Evolutionary conservation across 1,139 yeast species (phyloP).

Genomic region (Yamadazyma taylorii): DNA sequence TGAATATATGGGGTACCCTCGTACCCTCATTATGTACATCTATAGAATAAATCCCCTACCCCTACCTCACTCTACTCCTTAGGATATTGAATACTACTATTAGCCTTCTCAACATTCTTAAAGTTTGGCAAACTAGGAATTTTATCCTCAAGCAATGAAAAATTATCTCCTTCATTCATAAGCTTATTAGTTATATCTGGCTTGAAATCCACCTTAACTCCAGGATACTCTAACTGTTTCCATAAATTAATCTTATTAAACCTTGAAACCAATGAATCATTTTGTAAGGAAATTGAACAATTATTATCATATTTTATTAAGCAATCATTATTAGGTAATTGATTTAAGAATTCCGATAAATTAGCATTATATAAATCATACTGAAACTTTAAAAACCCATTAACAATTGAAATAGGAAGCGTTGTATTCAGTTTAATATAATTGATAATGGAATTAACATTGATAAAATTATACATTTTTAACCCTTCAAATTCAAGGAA

Average conservation of each 20-base stretch:
- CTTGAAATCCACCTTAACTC: constrained; percentile 46
- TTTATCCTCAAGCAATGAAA: constrained; percentile 22
- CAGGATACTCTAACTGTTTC: constrained; percentile 62
- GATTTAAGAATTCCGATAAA: constrained; percentile 15
- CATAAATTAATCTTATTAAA: background rate
- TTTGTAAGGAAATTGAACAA: constrained; percentile 16
- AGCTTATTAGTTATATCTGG: constrained; percentile 58
- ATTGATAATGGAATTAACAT: constrained; percentile 42
- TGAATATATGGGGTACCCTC: constrained; percentile 1
- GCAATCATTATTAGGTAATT: constrained; percentile 20
- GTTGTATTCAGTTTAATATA: constrained; percentile 43
- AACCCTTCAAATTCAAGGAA: constrained; percentile 54
- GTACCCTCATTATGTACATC: too few relatives aligned
- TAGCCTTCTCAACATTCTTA: constrained; percentile 62
- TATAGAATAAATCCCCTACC: too few relatives aligned
- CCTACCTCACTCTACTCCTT: too few relatives aligned
- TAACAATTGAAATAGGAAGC: constrained; percentile 49
- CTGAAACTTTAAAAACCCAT: constrained; percentile 30
- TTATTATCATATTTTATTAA: constrained; percentile 18
- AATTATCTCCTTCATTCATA: constrained; percentile 26
- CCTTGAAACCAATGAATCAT: constrained; percentile 9
- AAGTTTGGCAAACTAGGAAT: constrained; percentile 55
- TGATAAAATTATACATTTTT: constrained; percentile 38
- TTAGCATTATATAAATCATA: constrained; percentile 28
- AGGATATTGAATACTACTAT: constrained; percentile 34